Evolutionary conservation across 192 early-diverging fungal species (phyloP), one percentile per base, ranked within the genome.

Genomic region (Neocallimastix lanati): DNA sequence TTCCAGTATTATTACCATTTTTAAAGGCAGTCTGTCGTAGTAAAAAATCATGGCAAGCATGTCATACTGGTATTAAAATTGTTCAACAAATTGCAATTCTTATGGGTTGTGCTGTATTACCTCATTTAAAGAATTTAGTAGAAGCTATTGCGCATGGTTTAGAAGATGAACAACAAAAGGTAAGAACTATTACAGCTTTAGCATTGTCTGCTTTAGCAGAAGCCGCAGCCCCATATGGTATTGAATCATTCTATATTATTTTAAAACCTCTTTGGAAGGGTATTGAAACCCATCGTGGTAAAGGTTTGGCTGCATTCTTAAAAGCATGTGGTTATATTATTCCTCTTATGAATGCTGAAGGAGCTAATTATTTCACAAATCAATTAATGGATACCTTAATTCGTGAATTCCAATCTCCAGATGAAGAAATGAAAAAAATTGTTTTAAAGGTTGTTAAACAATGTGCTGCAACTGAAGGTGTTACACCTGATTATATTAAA

Each of bases 271-370:
- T 99, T 36, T 96, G 94, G 94, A 88, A 89, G 29, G 98, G 96
- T 79, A 95, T 96, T 81, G 93, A 93, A 82, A 93, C 93, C 82
- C 96, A 99, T 83, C 92, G 98, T 81, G 96, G 96, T 81, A 96
- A 96, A 82, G 94, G 94, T 21, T 87, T 98, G 29, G 97, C 98
- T 13, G 96, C 97, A 1, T 98, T 99, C 87, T 87, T 99, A 81
- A 97, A 98, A 84, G 96, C 96, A n/a, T 94, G 98, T 83, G 98
- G 98, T 29, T 98, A 93, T 80, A 95, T 99, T 78, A 97, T 98
- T 80, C 96, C 98, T 28, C 86, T 99, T 77, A 98, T 99, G 96
- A 96, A 96, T 80, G 88, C 89, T 58, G 96, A 97, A 82, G 92
- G 95, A 80, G 96, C 96, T 76, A 95, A 94, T 84, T 92, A 93